Percentiles rank a stretch among this genome's conserved stretches.
Evolutionary conservation across 2,329 filamentous ascomycete species (phyloP).

Genomic region (Dothideomycetidae sp.): DNA sequence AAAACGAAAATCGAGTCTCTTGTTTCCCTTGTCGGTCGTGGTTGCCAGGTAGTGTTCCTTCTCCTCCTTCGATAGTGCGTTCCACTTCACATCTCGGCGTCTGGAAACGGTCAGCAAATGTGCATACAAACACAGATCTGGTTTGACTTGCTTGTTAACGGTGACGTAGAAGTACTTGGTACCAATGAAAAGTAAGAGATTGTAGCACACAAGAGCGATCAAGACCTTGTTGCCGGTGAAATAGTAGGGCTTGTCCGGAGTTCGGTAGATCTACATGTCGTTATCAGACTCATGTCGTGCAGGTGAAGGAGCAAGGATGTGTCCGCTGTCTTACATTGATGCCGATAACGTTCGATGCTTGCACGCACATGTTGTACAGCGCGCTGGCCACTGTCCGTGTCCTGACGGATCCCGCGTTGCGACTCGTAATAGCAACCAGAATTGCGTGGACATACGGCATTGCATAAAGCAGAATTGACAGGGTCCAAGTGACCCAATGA

Average conservation of each 20-base stretch:
- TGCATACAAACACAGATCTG: too few relatives aligned
- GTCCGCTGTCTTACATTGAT: conserved; percentile 13
- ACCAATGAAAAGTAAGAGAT: conserved; percentile 36
- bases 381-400: conserved; percentile 48
- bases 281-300: too few relatives aligned
- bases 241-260: conserved; percentile 42
- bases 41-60: conserved; percentile 34
- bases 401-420: conserved; percentile 48
- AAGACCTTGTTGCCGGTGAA: conserved; percentile 40
- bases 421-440: conserved; percentile 45
- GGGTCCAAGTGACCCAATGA: conserved; percentile 26
- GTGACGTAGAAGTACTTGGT: conserved; percentile 41
- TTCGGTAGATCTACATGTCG: conserved; percentile 34
- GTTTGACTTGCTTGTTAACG: conserved; percentile 29
- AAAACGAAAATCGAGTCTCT: conserved; percentile 28
- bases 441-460: conserved; percentile 40
- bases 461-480: conserved; percentile 26
- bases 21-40: conserved; percentile 26
- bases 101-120: too few relatives aligned
- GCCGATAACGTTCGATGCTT: conserved; percentile 27
- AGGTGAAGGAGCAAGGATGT: conserved; percentile 12
- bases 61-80: conserved; percentile 35
- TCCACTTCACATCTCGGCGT: conserved; percentile 33
- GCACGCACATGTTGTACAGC: conserved; percentile 43
- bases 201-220: conserved; percentile 36